These are phyloP conservation scores for Gentiana macrophylla DNA, from an alignment of 257 asterid genomes.

Conservation along the genomic window DNA sequence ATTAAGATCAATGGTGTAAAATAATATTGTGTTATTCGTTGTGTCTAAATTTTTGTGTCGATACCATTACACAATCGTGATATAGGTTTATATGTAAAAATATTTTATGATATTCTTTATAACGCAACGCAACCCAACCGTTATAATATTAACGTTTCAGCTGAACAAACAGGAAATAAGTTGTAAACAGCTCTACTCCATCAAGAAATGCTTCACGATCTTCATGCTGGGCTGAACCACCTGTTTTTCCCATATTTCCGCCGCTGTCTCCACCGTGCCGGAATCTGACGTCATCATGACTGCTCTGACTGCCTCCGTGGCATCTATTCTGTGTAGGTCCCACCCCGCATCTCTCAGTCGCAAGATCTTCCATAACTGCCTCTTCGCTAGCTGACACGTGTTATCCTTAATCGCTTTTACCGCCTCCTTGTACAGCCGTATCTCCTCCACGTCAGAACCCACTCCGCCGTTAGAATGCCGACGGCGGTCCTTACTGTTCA, in stretches of 20 bases:
- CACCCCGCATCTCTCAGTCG: conserved; percentile 72
- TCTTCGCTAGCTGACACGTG: conserved; percentile 60
- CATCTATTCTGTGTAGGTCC: conserved; percentile 65
- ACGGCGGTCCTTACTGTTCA: neutral
- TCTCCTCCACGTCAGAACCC: conserved; percentile 14
- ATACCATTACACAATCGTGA: too few species aligned
- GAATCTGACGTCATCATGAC: conserved; percentile 21
- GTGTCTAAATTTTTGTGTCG: too few species aligned
- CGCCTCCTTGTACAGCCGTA: conserved; percentile 39
- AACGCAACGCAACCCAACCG: too few species aligned
- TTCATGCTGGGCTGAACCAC: conserved; percentile 73
- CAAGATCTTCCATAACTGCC: conserved; percentile 58
- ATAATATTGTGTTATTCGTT: too few species aligned
- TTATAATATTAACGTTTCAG: too few species aligned
- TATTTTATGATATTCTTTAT: too few species aligned
- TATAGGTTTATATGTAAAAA: too few species aligned
- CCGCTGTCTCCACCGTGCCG: conserved; percentile 20
- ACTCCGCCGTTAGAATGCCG: neutral
- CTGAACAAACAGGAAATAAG: conserved; percentile 11
- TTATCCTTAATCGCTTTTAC: conserved; percentile 63
- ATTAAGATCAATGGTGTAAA: too few species aligned
- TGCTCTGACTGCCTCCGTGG: conserved; percentile 56
- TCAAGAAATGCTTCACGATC: conserved; percentile 76
- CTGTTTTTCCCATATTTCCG: conserved; percentile 55
- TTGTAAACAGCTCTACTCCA: conserved; percentile 71